Evolutionary conservation across 2,329 filamentous ascomycete genomes (phyloP).

Genomic region (Aspergillus ibericus): DNA sequence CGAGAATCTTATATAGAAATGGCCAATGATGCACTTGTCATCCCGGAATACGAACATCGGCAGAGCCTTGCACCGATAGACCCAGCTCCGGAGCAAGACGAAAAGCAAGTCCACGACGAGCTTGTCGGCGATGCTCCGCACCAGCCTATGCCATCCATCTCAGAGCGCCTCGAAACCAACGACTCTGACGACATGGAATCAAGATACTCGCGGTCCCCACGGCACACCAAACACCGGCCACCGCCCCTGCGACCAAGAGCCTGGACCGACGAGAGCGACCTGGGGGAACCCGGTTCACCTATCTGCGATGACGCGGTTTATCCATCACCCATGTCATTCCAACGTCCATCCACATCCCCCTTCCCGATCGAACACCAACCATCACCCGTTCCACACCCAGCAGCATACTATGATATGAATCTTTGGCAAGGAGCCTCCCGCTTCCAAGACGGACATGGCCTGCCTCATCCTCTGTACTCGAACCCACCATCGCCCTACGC

Average conservation of each 20-base stretch:
- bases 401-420: conserved; percentile 3
- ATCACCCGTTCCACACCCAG: neutral
- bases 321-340: neutral
- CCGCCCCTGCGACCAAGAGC: conserved; percentile 18
- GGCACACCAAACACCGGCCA: conserved; percentile 16
- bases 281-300: conserved; percentile 34
- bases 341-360: neutral
- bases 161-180: conserved; percentile 23
- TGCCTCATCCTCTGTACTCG: conserved; percentile 1
- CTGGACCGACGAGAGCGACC: conserved; percentile 26
- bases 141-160: conserved; percentile 28
- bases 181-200: conserved; percentile 13
- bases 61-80: neutral
- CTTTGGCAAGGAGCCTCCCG: neutral
- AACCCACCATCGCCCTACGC: neutral
- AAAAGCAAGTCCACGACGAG: conserved; percentile 20
- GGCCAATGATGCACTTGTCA: conserved; percentile 9
- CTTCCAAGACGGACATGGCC: neutral
- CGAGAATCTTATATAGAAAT: conserved; percentile 24
- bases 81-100: conserved; percentile 6
- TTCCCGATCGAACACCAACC: neutral
- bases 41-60: conserved; percentile 18
- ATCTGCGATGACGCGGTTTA: conserved; percentile 9
- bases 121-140: conserved; percentile 24
- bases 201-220: conserved; percentile 12